Base-by-base conservation (phyloP, 352 stramenopile species). In the Salisapilia sapeloensis region DNA sequence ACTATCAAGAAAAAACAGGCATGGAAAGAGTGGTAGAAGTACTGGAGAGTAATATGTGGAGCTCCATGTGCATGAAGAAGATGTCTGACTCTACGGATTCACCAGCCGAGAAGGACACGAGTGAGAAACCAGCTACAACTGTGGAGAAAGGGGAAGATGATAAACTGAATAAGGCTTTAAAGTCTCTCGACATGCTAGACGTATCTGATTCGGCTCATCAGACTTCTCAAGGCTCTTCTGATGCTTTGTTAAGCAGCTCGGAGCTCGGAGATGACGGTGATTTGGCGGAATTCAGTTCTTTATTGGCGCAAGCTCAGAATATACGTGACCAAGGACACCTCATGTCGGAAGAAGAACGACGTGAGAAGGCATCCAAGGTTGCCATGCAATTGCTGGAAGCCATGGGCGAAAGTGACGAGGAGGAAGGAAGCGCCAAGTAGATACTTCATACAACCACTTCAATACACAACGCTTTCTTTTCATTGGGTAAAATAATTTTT, bases 41-140 rank as follows among this genome's bases (percentile, higher is more conserved):
- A 9, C 40, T 87, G 29, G 52, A 87, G 14, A 82, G 67, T 46
- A 83, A 66, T 29, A 77, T 84, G 60, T 87, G 71, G 71, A 38
- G 40, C 10, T 81, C 71, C 2, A 84, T 87, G 62, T 56, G 69
- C 34, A 75, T 67, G 51, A 29, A 54, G 15, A 24, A 45, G 24
- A 17, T 18, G 16, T 16, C 14, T 12, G 30, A 18, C 2, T 5
- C 30, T 14, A 34, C 33, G 15, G 40, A 13, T 7, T 33, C n/a
- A n/a, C n/a, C 8, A n/a, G 8, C 9, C 28, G 8, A 13, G n/a
- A 14, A 11, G 24, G 6, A 12, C 23, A n/a, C 24, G 18, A 4
- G 14, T 19, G 11, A 42, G 14, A 19, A 48, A 4, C 32, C 38
- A 2, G 14, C 23, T 2, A 9, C 16, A 28, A 30, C 19, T 17